Evolutionary conservation across 768 basidiomycete species (phyloP).

Genomic region (Macrolepiota fuliginosa): DNA sequence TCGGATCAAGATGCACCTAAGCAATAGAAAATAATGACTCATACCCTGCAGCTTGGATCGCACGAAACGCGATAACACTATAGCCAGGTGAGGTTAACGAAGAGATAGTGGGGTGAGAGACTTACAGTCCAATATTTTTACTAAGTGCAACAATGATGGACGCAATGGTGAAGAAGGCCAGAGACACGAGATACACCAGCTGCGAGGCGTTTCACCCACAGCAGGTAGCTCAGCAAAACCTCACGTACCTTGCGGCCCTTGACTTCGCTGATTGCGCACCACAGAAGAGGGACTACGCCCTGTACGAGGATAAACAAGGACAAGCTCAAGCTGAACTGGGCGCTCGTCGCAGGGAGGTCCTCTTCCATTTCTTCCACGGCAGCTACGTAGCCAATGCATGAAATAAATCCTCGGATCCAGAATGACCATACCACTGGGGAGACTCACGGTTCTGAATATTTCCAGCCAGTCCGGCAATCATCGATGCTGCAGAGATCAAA

Average conservation of each 20-base stretch:
- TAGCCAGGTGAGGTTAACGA: not conserved
- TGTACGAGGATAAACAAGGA: constrained; percentile 75
- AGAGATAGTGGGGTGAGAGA: not conserved
- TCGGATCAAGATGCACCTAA: not conserved
- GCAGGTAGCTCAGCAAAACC: not conserved
- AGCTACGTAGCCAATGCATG: constrained; percentile 35
- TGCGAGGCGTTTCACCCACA: not conserved
- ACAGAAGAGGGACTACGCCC: constrained; percentile 62
- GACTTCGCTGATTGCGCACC: constrained; percentile 72
- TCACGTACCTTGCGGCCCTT: constrained; percentile 64
- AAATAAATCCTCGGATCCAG: not conserved
- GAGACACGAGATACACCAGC: constrained; percentile 54
- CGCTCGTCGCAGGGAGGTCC: constrained; percentile 56
- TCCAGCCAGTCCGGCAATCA: constrained; percentile 55
- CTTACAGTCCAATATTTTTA: constrained; percentile 47
- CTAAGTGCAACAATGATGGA: constrained; percentile 57
- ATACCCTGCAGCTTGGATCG: constrained; percentile 66
- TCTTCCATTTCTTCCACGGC: constrained; percentile 58
- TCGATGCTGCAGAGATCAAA: constrained; percentile 49
- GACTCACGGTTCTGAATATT: constrained; percentile 68
- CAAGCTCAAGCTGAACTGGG: constrained; percentile 65
- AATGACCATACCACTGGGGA: not conserved
- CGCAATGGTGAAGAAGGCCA: constrained; percentile 51
- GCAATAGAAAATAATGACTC: constrained; percentile 12
- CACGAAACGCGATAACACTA: constrained; percentile 66